These are phyloP conservation scores for Dictyophora rubrovolvata DNA, from an alignment of 768 basidiomycete genomes.

Conservation along the genomic window DNA sequence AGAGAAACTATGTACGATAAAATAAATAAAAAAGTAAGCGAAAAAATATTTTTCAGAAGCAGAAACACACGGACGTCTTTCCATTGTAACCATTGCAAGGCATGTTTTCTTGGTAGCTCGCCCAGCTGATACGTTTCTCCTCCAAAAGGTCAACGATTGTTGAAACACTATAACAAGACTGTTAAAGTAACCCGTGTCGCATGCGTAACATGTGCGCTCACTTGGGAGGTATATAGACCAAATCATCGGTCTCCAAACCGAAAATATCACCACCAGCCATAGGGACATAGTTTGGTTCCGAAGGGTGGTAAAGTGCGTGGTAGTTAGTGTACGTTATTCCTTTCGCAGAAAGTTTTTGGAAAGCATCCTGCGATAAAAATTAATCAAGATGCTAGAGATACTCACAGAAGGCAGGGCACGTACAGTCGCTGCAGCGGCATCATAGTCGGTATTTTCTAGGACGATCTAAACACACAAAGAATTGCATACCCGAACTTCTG, in stretches of 20 bases:
- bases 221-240: slow-evolving; percentile 18
- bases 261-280: slow-evolving; percentile 41
- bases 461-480: slow-evolving; percentile 34
- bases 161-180: slow-evolving; percentile 30
- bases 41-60: background rate
- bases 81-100: slow-evolving; percentile 38
- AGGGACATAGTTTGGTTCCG: slow-evolving; percentile 43
- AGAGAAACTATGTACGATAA: slow-evolving; percentile 21
- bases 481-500: slow-evolving; percentile 12
- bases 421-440: slow-evolving; percentile 16
- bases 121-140: slow-evolving; percentile 46
- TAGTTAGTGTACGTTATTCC: slow-evolving; percentile 31
- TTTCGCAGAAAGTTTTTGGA: slow-evolving; percentile 32
- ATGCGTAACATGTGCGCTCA: background rate
- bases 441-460: slow-evolving; percentile 55
- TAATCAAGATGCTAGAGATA: background rate
- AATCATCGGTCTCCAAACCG: slow-evolving; percentile 35
- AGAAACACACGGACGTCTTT: slow-evolving; percentile 23
- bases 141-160: slow-evolving; percentile 54
- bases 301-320: slow-evolving; percentile 44
- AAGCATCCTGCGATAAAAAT: slow-evolving; percentile 13
- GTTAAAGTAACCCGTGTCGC: background rate
- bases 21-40: slow-evolving; percentile 1
- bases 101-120: slow-evolving; percentile 50
- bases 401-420: background rate